Conservation (phyloP, 2,329 filamentous ascomycete genomes). For the Pyricularia pennisetigena region DNA sequence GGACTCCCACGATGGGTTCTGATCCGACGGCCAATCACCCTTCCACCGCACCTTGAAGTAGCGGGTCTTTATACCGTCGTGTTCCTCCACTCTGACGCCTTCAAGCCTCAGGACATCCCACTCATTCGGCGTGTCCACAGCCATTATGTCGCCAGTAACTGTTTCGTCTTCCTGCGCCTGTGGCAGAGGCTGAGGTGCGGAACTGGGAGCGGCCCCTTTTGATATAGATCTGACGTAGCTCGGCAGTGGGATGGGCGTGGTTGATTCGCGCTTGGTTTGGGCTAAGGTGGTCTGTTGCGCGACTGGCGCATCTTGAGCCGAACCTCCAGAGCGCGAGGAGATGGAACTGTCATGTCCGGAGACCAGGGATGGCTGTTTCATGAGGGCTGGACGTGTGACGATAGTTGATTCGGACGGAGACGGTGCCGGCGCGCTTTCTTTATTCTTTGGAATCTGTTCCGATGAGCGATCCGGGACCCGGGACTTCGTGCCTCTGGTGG, state of each 20-base stretch:
- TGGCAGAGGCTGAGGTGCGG: neutral
- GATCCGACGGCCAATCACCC: conserved; percentile 43
- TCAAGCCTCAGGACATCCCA: conserved; percentile 37
- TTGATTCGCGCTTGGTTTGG: neutral
- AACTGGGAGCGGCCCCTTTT: neutral
- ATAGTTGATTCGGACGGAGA: neutral
- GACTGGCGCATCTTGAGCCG: neutral
- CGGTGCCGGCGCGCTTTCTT: neutral
- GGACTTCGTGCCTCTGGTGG: neutral
- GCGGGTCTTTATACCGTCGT: conserved; percentile 25
- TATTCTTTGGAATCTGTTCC: neutral
- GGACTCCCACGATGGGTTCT: conserved; percentile 51
- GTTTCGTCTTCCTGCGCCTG: neutral
- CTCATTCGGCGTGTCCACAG: conserved; percentile 14
- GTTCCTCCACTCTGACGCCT: conserved; percentile 26
- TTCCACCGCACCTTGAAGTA: conserved; percentile 46
- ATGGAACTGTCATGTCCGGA: neutral
- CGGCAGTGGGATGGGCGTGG: neutral
- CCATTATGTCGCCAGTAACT: conserved; percentile 8
- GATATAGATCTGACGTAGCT: neutral
- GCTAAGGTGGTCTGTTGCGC: neutral
- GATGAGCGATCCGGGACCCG: neutral
- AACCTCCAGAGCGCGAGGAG: neutral
- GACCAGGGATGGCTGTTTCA: neutral
- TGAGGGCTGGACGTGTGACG: neutral